A percentile compares a stretch with the other conserved stretches of the same genome.
Evolutionary conservation across 2,329 filamentous ascomycete genomes (phyloP).

Genomic region (Aspergillus sp.): DNA sequence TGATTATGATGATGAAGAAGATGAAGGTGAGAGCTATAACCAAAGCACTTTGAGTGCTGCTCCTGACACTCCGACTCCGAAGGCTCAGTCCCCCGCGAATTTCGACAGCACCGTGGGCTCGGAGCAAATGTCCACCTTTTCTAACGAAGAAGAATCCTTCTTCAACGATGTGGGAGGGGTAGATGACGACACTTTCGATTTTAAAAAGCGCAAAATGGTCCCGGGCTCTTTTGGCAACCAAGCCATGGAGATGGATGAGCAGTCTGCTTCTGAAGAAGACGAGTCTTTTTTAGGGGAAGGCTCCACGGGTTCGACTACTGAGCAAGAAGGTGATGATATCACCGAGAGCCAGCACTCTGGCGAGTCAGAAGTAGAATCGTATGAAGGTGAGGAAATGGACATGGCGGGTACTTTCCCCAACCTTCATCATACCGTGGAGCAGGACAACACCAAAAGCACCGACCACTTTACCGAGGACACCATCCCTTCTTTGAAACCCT

Average conservation of each 20-base stretch:
- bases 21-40: slow-evolving; percentile 54
- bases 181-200: slow-evolving; percentile 60
- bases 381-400: slow-evolving; percentile 74
- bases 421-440: slow-evolving; percentile 76
- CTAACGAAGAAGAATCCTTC: slow-evolving; percentile 43
- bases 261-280: slow-evolving; percentile 31
- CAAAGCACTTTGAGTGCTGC: slow-evolving; percentile 53
- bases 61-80: slow-evolving; percentile 51
- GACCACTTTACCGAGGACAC: slow-evolving; percentile 50
- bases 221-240: slow-evolving; percentile 79
- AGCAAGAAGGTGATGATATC: slow-evolving; percentile 55
- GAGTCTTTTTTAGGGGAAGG: slow-evolving; percentile 92
- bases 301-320: slow-evolving; percentile 77
- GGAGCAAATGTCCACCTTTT: slow-evolving; percentile 40
- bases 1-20: slow-evolving; percentile 74
- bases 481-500: slow-evolving; percentile 31
- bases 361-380: slow-evolving; percentile 62
- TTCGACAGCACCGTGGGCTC: slow-evolving; percentile 34
- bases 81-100: slow-evolving; percentile 31
- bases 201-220: slow-evolving; percentile 55
- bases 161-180: slow-evolving; percentile 39
- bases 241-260: slow-evolving; percentile 54
- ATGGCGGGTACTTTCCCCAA: slow-evolving; percentile 76
- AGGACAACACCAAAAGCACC: slow-evolving; percentile 52
- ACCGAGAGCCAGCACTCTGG: slow-evolving; percentile 55